phyloP scores from a whole-genome alignment of 2,329 filamentous ascomycete species.

The Rutstroemia sydowiana region DNA sequence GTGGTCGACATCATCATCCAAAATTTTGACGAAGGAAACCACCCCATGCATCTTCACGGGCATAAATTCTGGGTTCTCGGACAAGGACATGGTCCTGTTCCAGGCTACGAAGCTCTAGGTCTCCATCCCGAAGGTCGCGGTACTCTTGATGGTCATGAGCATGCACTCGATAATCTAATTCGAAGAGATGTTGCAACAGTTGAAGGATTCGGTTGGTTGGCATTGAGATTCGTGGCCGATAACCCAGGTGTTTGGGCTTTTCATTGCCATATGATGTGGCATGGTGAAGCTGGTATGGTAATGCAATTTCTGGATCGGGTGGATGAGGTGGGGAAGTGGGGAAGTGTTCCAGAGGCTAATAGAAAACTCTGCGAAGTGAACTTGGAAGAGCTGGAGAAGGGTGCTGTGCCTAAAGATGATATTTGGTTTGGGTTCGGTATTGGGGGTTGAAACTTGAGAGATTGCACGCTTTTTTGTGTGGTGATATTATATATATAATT shows the following conservation, averaged over 20 bases:
- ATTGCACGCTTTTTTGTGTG: too few species aligned
- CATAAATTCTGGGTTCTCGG: conserved; percentile 59
- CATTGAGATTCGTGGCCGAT: conserved; percentile 48
- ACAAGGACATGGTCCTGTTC: conserved; percentile 56
- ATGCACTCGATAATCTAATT: conserved; percentile 34
- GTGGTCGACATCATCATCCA: conserved; percentile 73
- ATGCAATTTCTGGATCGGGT: conserved; percentile 51
- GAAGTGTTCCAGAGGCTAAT: conserved; percentile 37
- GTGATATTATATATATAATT: too few species aligned
- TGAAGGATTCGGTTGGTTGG: conserved; percentile 46
- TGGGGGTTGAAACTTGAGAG: conserved; percentile 15
- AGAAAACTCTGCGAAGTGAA: conserved; percentile 37
- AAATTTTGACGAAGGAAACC: conserved; percentile 63
- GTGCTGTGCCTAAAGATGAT: conserved; percentile 42
- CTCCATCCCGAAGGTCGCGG: conserved; percentile 31
- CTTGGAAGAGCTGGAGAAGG: conserved; percentile 39
- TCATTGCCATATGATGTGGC: conserved; percentile 54
- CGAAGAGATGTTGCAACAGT: conserved; percentile 46
- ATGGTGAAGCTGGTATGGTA: conserved; percentile 48
- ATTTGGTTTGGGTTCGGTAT: conserved; percentile 35
- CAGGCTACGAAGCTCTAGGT: conserved; percentile 35
- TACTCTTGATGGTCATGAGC: conserved; percentile 30
- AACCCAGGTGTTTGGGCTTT: conserved; percentile 52
- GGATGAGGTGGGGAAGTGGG: conserved; percentile 37
- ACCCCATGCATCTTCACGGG: conserved; percentile 71